These are phyloP conservation scores for Colletotrichum sp. DNA, from an alignment of 2,329 filamentous ascomycete genomes.

Conservation along the genomic window DNA sequence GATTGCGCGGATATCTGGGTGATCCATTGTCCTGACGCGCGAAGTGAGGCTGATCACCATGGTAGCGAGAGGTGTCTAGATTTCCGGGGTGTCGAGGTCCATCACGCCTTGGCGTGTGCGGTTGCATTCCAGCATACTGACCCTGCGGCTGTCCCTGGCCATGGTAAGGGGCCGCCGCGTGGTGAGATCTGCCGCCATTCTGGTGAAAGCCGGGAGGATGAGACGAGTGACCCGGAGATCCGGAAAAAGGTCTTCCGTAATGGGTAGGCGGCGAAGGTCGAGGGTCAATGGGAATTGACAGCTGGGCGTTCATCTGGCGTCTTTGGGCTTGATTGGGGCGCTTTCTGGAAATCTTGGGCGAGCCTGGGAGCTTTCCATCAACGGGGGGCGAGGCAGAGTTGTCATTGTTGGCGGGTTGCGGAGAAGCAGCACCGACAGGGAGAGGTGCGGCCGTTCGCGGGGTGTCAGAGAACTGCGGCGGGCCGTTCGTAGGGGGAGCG, in stretches of 20 bases:
- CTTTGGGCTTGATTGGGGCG: constrained; percentile 68
- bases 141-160: background rate
- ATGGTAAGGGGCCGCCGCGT: background rate
- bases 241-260: constrained; percentile 33
- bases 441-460: constrained; percentile 9
- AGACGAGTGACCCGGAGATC: constrained; percentile 31
- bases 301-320: constrained; percentile 65
- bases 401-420: background rate
- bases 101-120: constrained; percentile 28
- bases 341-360: constrained; percentile 44
- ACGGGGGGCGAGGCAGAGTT: constrained; percentile 26
- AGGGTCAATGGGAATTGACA: constrained; percentile 61
- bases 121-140: background rate
- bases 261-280: constrained; percentile 37
- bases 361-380: constrained; percentile 38
- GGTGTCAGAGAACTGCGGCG: constrained; percentile 23
- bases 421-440: background rate
- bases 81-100: constrained; percentile 24
- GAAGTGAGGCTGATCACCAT: background rate
- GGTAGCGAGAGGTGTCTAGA: background rate
- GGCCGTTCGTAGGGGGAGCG: constrained; percentile 30
- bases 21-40: background rate
- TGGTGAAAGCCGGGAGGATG: constrained; percentile 6
- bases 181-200: background rate
- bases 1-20: constrained; percentile 5